A percentile compares a stretch with the other conserved stretches of the same genome.
phyloP scores from a whole-genome alignment of 2,329 filamentous ascomycete genomes.

The Periconia macrospinosa region DNA sequence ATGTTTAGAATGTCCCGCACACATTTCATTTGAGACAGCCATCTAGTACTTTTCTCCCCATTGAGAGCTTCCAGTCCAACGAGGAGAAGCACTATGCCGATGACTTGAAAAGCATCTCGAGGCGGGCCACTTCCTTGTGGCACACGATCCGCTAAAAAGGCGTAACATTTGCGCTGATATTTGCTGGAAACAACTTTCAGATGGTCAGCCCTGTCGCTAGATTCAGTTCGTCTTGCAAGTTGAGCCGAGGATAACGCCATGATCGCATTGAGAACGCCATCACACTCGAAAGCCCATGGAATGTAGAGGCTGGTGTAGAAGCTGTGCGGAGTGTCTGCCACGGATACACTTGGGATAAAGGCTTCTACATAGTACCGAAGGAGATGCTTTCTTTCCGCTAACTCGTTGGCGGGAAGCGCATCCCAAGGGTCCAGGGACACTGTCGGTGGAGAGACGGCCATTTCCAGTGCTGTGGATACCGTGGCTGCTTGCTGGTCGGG shows the following conservation, averaged over 20 bases:
- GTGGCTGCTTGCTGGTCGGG: conserved; percentile 8
- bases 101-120: conserved; percentile 35
- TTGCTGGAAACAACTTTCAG: conserved; percentile 31
- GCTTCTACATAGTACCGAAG: conserved; percentile 40
- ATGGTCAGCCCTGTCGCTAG: conserved; percentile 30
- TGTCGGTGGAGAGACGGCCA: conserved; percentile 17
- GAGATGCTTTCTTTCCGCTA: conserved; percentile 30
- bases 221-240: conserved; percentile 31
- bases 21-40: conserved; percentile 39
- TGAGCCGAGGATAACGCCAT: conserved; percentile 39
- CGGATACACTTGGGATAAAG: conserved; percentile 40
- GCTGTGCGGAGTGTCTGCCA: conserved; percentile 37
- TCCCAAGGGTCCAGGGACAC: conserved; percentile 36
- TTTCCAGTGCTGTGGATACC: conserved; percentile 11
- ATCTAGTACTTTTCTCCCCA: conserved; percentile 35
- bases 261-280: conserved; percentile 40
- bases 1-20: conserved; percentile 33
- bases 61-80: conserved; percentile 41
- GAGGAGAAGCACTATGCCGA: conserved; percentile 36
- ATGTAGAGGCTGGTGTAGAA: conserved; percentile 41
- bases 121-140: conserved; percentile 26
- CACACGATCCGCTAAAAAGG: conserved; percentile 34
- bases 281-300: conserved; percentile 39
- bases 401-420: conserved; percentile 24
- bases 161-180: conserved; percentile 37